A percentile compares a stretch with the other conserved stretches of the same genome.
These are phyloP conservation scores for Ascochyta clinopodiicola DNA, from an alignment of 2,329 filamentous ascomycete species.

Conservation along the genomic window DNA sequence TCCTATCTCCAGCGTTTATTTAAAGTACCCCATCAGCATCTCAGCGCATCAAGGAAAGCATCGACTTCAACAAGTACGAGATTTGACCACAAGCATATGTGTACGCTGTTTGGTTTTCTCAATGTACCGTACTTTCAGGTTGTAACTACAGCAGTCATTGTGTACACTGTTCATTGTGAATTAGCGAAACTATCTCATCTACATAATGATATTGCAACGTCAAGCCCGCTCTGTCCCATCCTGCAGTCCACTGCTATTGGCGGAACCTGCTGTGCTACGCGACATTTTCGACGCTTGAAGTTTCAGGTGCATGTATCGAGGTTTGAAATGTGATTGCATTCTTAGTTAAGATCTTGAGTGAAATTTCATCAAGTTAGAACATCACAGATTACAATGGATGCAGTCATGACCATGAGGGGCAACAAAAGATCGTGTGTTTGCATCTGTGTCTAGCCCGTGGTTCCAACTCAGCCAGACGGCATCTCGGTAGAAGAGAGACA, in stretches of 20 bases:
- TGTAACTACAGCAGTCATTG: constrained; percentile 12
- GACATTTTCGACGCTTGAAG: not conserved
- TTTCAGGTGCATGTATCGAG: constrained; percentile 6
- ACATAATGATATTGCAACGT: constrained; percentile 13
- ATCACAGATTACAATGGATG: not conserved
- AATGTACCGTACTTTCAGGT: constrained; percentile 2
- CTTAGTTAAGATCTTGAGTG: not conserved
- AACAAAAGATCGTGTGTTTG: too few relatives aligned
- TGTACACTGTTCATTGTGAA: constrained; percentile 10
- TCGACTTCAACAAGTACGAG: not conserved
- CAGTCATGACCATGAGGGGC: too few relatives aligned
- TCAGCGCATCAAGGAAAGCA: constrained; percentile 9
- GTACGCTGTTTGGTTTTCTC: constrained; percentile 4
- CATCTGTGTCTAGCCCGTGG: too few relatives aligned
- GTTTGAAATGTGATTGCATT: not conserved
- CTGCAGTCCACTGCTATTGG: too few relatives aligned
- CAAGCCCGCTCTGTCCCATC: not conserved
- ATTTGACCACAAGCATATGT: constrained; percentile 6
- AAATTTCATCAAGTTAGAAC: not conserved
- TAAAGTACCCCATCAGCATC: constrained; percentile 13
- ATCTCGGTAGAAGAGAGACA: too few relatives aligned
- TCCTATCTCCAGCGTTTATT: constrained; percentile 3
- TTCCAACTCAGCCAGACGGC: too few relatives aligned
- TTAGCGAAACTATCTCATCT: constrained; percentile 15
- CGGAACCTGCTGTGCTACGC: not conserved